Evolutionary conservation across 148 eudicot species (phyloP), one percentile per base, ranked within the genome.

Genomic region (Salicornia ramosissima): DNA sequence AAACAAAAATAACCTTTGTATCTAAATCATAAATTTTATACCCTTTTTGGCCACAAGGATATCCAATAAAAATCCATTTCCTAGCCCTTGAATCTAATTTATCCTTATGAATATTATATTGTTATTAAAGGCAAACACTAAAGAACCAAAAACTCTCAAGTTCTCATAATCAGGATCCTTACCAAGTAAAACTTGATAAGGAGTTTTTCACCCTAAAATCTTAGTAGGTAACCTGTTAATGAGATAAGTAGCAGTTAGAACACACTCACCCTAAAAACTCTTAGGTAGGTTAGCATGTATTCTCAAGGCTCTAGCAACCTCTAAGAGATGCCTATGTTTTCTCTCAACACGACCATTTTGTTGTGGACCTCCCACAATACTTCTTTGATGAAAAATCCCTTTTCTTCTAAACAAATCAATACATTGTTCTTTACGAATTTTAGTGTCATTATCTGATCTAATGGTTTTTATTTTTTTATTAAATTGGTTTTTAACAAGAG

Each of bases 291-390:
- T 30, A 16, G 64, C 45, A 4, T 60, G 42, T 14, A 60, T 4
- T 33, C 24, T 60, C 3, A 60, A 10, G 15, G 64, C 64, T 16
- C 22, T 13, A 15, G 64, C n/a, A 2, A 36, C 29, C 5, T 30
- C 43, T 4, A 60, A 6, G 2, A 57, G 34, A 29, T 60, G 64
- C 24, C 42, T 33, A 19, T 60, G 42, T 31, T 60, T 60, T 22
- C 43, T 30, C 5, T 60, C 62, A 8, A 28, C 50, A 24, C 67
- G 0, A 7, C 46, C 49, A 63, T 63, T 63, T 63, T 63, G 67
- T 64, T 64, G 68, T 1, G 68, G 33, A 2, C 11, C 19, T 24
- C 33, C 7, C 42, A 18, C 30, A 46, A 16, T 30, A 40, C 30
- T 21, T 1, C 15, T 42, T 1, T 42, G 30, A 24, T 64, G 68